Percentiles rank a stretch among this genome's conserved stretches.
Conservation (phyloP, 352 stramenopile genomes). For the Phytophthora nicotianae region DNA sequence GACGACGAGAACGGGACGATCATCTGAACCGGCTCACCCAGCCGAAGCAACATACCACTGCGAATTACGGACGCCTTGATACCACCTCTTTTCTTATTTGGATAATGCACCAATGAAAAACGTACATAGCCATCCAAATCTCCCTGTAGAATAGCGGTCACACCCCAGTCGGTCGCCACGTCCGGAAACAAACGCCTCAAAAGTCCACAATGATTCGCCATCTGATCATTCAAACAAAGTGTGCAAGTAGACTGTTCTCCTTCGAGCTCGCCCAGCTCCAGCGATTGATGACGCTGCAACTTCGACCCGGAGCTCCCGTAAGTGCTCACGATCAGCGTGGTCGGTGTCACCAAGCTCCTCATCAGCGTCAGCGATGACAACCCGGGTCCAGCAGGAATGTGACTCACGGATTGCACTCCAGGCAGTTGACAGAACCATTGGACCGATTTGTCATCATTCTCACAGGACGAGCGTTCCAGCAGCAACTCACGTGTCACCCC, state of each 20-base stretch:
- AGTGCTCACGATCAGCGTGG: slow-evolving; percentile 45
- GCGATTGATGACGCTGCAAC: slow-evolving; percentile 6
- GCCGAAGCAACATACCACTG: slow-evolving; percentile 22
- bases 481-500: slow-evolving; percentile 18
- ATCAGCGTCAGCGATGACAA: slow-evolving; percentile 40
- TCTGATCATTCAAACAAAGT: slow-evolving; percentile 26
- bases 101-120: slow-evolving; percentile 34
- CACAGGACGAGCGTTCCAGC: slow-evolving; percentile 17
- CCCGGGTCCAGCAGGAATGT: slow-evolving; percentile 12
- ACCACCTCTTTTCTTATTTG: slow-evolving; percentile 1
- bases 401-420: slow-evolving; percentile 44
- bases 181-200: slow-evolving; percentile 38
- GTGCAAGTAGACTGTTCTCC: slow-evolving; percentile 66
- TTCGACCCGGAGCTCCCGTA: background rate
- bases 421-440: slow-evolving; percentile 38
- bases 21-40: slow-evolving; percentile 42
- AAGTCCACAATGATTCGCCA: slow-evolving; percentile 17
- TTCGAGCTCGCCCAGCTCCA: slow-evolving; percentile 63
- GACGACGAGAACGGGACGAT: slow-evolving; percentile 35
- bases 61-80: slow-evolving; percentile 22
- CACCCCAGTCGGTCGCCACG: background rate
- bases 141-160: slow-evolving; percentile 55
- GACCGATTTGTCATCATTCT: slow-evolving; percentile 3
- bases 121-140: slow-evolving; percentile 60
- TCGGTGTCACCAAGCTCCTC: slow-evolving; percentile 57